Evolutionary conservation across 2,329 filamentous ascomycete genomes (phyloP), one percentile per base, ranked within the genome.

Genomic region (Phoma sp.): DNA sequence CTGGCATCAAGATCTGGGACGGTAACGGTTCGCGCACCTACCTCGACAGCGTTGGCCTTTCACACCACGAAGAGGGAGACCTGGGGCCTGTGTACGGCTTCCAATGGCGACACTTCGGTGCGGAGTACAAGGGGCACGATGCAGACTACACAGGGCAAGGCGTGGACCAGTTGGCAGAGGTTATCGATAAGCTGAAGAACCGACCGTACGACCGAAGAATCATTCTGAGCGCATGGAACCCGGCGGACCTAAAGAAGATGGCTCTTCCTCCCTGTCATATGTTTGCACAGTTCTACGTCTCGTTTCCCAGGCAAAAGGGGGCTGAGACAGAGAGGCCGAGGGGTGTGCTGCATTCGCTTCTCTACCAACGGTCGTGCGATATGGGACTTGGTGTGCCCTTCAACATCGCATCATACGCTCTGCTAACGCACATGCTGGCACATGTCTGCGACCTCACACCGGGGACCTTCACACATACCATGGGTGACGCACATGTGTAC

Each of bases 401-500:
- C 81, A 99, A 99, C 75, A 98, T 99, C 68, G 95, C 94, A 1
- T 91, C 86, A 61, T 99, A 99, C 77, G 92, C 95, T 31, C 81
- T 99, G 52, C 81, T 99, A 36, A 97, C 93, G 37, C 93, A 98
- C 75, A 98, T 99, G 89, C 80, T 99, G 41, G 94, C 95, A 0
- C 88, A 93, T 72, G 92, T 90, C 10, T 92, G 90, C 70, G 88
- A 93, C 64, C 77, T 99, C 50, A 84, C 91, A 0, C 92, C 95
- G 0, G 95, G 94, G 0, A 94, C 86, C 46, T 83, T 99, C 59
- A 95, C 92, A 35, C 95, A 98, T 76, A 92, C 92, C 43, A 96
- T 99, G 92, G 95, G 95, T 13, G 95, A 99, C 76, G 92, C 94
- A n/a, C 95, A 99, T 76, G 88, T 99, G 1, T 99, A 99, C 76